Evolutionary conservation across 75 land plant genomes (phyloP).

Genomic region (Isoetes taiwanensis): DNA sequence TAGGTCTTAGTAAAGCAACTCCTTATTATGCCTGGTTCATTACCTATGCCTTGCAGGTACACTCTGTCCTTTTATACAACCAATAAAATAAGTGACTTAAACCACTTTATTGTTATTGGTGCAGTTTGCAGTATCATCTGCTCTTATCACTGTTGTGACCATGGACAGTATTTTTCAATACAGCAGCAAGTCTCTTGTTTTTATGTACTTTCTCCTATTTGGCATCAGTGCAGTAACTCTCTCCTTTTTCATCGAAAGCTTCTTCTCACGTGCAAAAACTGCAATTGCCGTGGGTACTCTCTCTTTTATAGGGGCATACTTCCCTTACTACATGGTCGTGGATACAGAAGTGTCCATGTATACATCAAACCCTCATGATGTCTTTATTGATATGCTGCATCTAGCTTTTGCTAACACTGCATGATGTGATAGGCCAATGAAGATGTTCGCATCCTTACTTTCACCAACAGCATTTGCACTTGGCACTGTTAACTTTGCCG

Average conservation of each 20-base stretch:
- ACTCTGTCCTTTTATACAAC: neutral
- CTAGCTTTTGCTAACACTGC: neutral
- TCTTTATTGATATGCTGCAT: neutral
- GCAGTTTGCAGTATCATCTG: constrained; percentile 68
- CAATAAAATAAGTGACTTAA: neutral
- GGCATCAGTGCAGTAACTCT: constrained; percentile 62
- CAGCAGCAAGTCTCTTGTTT: constrained; percentile 63
- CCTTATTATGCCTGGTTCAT: constrained; percentile 63
- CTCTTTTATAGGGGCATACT: constrained; percentile 58
- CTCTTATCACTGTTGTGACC: constrained; percentile 41
- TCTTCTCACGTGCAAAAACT: constrained; percentile 62
- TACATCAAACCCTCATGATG: constrained; percentile 2
- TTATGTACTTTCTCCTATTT: constrained; percentile 51
- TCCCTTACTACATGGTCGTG: constrained; percentile 60
- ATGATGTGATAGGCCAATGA: constrained; percentile 33
- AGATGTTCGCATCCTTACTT: constrained; percentile 56
- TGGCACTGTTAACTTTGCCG: constrained; percentile 72
- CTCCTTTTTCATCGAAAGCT: constrained; percentile 53
- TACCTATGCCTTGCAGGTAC: constrained; percentile 50
- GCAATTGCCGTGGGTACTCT: constrained; percentile 77
- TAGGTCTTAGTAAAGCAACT: constrained; percentile 49
- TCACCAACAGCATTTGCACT: constrained; percentile 78
- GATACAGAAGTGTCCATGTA: constrained; percentile 49
- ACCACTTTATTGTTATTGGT: constrained; percentile 5
- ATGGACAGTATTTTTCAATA: constrained; percentile 59